Base-by-base conservation (phyloP, 2,329 filamentous ascomycete genomes). In the Cercospora janseana region DNA sequence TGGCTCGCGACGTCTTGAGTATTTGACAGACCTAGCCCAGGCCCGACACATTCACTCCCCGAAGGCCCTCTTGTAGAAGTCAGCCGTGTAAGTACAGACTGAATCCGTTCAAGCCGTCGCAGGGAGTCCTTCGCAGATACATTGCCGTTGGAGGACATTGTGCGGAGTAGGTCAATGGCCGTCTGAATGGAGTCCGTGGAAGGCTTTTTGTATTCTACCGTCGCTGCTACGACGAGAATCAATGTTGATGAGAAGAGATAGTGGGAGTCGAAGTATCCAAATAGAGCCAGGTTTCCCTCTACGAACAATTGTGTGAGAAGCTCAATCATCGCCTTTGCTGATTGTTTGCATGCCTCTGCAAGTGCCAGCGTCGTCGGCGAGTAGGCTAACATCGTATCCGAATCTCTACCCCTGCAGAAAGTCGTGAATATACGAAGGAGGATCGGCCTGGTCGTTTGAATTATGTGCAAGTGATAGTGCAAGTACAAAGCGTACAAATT, bases 221-320 rank as follows among this genome's bases (percentile, higher is more conserved):
- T 55, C 23, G 58, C 56, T 12, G 75, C 74, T 2, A 75, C 67
- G 3, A 72, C 72, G 4, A 78, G 65, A 2, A 76, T 68, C 0
- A 70, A 72, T 2, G 72, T 68, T 0, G 73, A 69, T 0, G 75
- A 74, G 56, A 77, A 77, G 18, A 78, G 68, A 32, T 75, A 76
- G 31, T 75, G 72, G 0, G 72, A 70, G 57, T 72, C 70, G 35
- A 72, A 73, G 57, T 75, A 77, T 51, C 75, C 75, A 31, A 76
- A 75, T 0, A 70, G 75, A 0, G 69, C 65, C 43, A 77, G 75
- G 0, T 72, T 70, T 0, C 75, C 75, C 23, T 74, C 69, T 3
- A 76, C 69, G 71, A 75, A 77, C 13, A 68, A 67, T 4, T 75
- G 70, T 2, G 69, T 71, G 0, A 77, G 61, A 0, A 77, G 62